Base-by-base conservation (phyloP, 1,284 basidiomycete genomes). In the Austroboletus rostrupii region DNA sequence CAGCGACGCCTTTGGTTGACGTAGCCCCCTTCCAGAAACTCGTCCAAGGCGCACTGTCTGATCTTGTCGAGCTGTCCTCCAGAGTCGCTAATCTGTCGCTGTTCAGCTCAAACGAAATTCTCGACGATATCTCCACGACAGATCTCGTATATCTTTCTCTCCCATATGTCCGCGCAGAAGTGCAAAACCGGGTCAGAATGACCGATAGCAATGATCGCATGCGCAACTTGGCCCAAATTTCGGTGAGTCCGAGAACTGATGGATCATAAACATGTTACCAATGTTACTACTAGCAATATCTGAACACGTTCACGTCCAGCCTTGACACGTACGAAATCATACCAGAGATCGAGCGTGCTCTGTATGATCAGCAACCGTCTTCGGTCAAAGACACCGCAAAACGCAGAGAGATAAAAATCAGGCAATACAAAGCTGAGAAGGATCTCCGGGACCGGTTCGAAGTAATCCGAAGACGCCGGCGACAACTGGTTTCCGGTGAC, bases 371-470 rank as follows among this genome's bases (percentile, higher is more conserved):
- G 44, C 71, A 73, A 43, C 57, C 76, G 2, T 73, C 77, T 1
- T 62, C 72, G 7, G 69, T 85, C 19, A 67, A 68, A 23, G 88
- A 95, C 68, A 79, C 85, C 16, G 77, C 80, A 0, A 78, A 77
- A 62, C 77, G 87, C 48, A 72, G 94, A 56, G 92, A 95, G 54
- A 67, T 85, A 35, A 97, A 96, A 72, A 95, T 97, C 56, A 81
- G 80, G 53, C 92, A 94, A 64, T 96, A 83, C 67, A 83, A 83
- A 66, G 78, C 81, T 49, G 91, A 95, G 68, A 95, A 90, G 67
- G 85, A 90, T 47, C 70, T 95, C 28, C 77, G 80, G 47, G 70
- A 72, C 28, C 78, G 78, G 49, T 81, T 96, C 21, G 78, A 90
- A 67, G 68, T 71, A 21, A 62, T 86, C 12, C 73, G 78, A 32